Evolutionary conservation across 768 basidiomycete genomes (phyloP).

Genomic region (Panus rudis): DNA sequence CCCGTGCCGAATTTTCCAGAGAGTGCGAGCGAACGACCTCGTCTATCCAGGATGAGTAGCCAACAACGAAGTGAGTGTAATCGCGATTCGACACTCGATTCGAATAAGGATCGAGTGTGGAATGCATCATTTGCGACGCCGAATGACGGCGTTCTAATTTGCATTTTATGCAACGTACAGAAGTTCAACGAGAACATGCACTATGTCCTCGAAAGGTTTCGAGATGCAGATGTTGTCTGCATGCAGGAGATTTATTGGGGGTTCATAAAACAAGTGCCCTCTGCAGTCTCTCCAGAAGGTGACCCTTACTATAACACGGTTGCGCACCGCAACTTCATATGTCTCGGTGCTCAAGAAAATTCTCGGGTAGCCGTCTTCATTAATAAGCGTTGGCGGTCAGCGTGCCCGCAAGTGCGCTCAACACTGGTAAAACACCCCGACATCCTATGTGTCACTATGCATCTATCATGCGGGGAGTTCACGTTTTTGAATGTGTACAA

Average conservation of each 20-base stretch:
- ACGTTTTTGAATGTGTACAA: constrained; percentile 6
- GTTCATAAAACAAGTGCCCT: background rate
- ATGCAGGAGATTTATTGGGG: background rate
- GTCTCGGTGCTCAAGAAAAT: background rate
- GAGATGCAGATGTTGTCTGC: background rate
- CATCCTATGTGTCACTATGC: background rate
- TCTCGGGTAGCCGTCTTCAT: constrained; percentile 2
- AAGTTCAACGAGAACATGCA: background rate
- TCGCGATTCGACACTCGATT: too few species aligned
- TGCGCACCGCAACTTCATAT: background rate
- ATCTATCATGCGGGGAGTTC: background rate
- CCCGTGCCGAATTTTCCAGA: too few species aligned
- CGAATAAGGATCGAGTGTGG: too few species aligned
- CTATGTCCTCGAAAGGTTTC: background rate
- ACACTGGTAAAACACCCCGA: background rate
- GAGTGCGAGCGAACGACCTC: too few species aligned
- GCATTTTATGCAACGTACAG: background rate
- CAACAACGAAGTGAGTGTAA: too few species aligned
- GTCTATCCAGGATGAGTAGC: too few species aligned
- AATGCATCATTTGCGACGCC: too few species aligned
- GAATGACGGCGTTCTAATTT: too few species aligned
- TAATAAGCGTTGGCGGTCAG: background rate
- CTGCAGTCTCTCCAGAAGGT: background rate
- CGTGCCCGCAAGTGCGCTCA: background rate
- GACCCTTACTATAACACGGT: background rate